A percentile compares a stretch with the other conserved stretches of the same genome.
phyloP scores from a whole-genome alignment of 2,329 filamentous ascomycete genomes.

The Emergomyces pasteurianus region DNA sequence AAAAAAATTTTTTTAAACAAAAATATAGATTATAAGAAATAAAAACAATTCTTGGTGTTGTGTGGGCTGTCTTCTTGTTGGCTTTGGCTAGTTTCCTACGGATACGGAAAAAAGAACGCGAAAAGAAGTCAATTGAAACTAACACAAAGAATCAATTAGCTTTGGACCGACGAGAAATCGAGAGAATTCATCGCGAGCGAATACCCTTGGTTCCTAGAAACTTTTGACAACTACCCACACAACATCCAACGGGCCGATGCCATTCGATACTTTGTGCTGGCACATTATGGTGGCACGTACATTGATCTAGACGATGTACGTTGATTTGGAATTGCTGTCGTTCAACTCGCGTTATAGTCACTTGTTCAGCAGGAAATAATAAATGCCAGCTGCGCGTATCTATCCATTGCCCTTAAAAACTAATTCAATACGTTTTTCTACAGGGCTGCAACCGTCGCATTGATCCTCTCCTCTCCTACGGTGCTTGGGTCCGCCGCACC shows the following conservation, averaged over 20 bases:
- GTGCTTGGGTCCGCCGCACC: conserved; percentile 59
- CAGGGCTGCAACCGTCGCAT: conserved; percentile 57
- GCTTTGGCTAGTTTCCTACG: too few relatives aligned
- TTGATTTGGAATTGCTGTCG: conserved; percentile 2
- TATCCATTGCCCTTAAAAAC: too few relatives aligned
- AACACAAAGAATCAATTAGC: conserved; percentile 30
- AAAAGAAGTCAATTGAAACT: not conserved
- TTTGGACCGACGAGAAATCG: conserved; percentile 63
- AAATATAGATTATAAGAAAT: not conserved
- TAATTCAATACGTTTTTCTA: not conserved
- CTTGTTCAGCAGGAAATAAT: not conserved
- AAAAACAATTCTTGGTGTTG: not conserved
- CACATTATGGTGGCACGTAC: conserved; percentile 68
- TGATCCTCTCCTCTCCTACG: conserved; percentile 56
- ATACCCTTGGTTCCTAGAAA: conserved; percentile 66
- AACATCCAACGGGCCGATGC: conserved; percentile 68
- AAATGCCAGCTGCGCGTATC: not conserved
- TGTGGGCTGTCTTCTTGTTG: not conserved
- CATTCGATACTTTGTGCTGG: conserved; percentile 67
- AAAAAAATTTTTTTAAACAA: not conserved
- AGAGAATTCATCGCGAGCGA: conserved; percentile 60
- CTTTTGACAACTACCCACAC: conserved; percentile 61
- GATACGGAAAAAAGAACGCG: too few relatives aligned
- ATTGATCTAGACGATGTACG: conserved; percentile 63
- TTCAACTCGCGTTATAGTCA: not conserved